Evolutionary conservation across 805 yeast genomes (phyloP).

Genomic region (Candida fluviatilis): DNA sequence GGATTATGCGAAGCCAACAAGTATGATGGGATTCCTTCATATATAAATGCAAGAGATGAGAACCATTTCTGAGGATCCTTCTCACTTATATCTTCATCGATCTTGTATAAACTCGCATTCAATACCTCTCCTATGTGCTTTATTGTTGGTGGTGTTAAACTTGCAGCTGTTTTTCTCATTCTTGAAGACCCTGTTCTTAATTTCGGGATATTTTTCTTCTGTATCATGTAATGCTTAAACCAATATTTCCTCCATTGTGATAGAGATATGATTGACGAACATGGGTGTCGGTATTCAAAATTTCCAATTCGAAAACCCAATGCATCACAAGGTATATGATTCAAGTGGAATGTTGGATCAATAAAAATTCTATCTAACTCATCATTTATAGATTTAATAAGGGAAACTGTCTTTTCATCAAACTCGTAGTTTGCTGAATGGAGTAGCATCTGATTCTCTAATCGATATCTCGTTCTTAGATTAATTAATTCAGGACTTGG

Average conservation of each 20-base stretch:
- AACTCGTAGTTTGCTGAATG: neutral
- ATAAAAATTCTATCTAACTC: neutral
- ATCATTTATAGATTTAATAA: conserved; percentile 1
- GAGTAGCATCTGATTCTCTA: conserved; percentile 3
- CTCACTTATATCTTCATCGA: conserved; percentile 3
- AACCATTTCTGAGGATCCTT: neutral
- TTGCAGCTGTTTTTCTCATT: too few species aligned
- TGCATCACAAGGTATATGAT: conserved; percentile 2
- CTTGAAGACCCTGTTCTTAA: conserved; percentile 1
- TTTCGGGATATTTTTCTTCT: neutral
- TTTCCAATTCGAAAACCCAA: conserved; percentile 7
- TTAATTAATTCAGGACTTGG: conserved; percentile 5
- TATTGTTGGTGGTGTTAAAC: too few species aligned
- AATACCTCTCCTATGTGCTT: conserved; percentile 2
- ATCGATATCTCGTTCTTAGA: conserved; percentile 2
- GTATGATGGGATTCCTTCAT: neutral
- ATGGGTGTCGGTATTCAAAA: conserved; percentile 8
- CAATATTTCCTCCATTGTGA: conserved; percentile 21
- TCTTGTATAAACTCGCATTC: conserved; percentile 1
- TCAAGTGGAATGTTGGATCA: conserved; percentile 1
- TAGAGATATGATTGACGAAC: conserved; percentile 7
- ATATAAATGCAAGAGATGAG: neutral
- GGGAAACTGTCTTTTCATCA: conserved; percentile 4
- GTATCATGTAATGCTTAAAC: conserved; percentile 9
- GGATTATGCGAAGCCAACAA: too few species aligned